Percentiles rank a stretch among this genome's conserved stretches.
Evolutionary conservation across 1,284 basidiomycete species (phyloP).

Genomic region (Bjerkandera adusta): DNA sequence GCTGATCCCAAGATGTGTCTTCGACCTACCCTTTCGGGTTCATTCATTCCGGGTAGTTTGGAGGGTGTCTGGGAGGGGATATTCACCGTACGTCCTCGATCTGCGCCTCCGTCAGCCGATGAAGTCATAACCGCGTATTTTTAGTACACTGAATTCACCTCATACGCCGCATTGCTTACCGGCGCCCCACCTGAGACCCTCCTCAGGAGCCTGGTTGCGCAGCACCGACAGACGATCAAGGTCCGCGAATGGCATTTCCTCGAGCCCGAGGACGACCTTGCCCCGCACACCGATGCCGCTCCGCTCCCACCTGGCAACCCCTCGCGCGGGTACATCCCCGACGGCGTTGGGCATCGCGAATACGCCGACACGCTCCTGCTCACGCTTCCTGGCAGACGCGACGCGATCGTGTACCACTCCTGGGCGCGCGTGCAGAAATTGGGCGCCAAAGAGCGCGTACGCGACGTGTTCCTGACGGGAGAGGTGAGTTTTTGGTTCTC

Average conservation of each 20-base stretch:
- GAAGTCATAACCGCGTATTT: background rate
- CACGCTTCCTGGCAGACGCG: constrained; percentile 34
- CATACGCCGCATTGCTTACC: constrained; percentile 60
- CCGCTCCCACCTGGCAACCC: constrained; percentile 35
- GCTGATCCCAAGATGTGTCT: constrained; percentile 29
- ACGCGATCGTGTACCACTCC: constrained; percentile 40
- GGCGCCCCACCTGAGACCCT: constrained; percentile 58
- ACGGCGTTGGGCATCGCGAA: constrained; percentile 42
- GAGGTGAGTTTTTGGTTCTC: constrained; percentile 43
- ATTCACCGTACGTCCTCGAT: constrained; percentile 53
- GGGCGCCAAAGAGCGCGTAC: constrained; percentile 32
- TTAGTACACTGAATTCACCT: constrained; percentile 75
- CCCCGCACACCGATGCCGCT: constrained; percentile 9
- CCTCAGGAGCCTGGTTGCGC: constrained; percentile 55
- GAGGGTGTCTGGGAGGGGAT: constrained; percentile 77
- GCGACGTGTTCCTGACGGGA: constrained; percentile 66
- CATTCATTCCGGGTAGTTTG: constrained; percentile 61
- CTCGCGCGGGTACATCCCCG: constrained; percentile 53
- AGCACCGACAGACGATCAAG: constrained; percentile 78
- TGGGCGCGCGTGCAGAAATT: constrained; percentile 19
- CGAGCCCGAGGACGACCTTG: constrained; percentile 23
- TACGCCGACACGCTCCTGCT: constrained; percentile 40
- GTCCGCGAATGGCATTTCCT: constrained; percentile 67
- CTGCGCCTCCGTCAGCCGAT: background rate
- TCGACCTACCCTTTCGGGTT: constrained; percentile 34